Percentiles rank a stretch among this genome's conserved stretches.
phyloP scores from a whole-genome alignment of 75 land plant genomes.

The Picea glauca region DNA sequence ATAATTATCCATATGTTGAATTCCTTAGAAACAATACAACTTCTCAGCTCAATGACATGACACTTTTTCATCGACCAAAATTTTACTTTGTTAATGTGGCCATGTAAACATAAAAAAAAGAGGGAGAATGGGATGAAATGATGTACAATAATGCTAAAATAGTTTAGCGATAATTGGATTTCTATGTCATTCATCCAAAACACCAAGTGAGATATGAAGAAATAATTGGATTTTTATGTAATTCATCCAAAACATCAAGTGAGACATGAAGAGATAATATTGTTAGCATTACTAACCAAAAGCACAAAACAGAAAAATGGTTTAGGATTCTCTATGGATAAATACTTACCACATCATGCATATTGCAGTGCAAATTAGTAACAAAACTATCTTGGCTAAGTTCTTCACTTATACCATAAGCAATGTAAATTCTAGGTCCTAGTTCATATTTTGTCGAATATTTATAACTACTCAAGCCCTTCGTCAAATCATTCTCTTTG shows the following conservation, averaged over 20 bases:
- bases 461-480: no score
- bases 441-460: no score
- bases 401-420: constrained; percentile 72
- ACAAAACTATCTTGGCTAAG: constrained; percentile 68
- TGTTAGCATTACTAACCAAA: background rate
- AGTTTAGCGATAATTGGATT: no score
- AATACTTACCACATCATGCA: constrained; percentile 74
- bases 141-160: background rate
- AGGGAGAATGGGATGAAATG: background rate
- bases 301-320: background rate
- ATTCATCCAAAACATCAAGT: no score
- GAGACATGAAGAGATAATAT: background rate
- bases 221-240: no score
- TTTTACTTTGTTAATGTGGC: background rate
- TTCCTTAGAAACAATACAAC: background rate
- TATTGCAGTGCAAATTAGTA: constrained; percentile 82
- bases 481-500: no score
- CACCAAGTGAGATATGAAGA: background rate
- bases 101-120: background rate
- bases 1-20: background rate
- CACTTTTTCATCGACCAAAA: background rate
- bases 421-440: constrained; percentile 73
- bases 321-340: background rate
- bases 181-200: background rate
- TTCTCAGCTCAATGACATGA: background rate